Percentiles rank a stretch among this genome's conserved stretches.
phyloP scores from a whole-genome alignment of 306 rosid species.

The Carpinus viminea region DNA sequence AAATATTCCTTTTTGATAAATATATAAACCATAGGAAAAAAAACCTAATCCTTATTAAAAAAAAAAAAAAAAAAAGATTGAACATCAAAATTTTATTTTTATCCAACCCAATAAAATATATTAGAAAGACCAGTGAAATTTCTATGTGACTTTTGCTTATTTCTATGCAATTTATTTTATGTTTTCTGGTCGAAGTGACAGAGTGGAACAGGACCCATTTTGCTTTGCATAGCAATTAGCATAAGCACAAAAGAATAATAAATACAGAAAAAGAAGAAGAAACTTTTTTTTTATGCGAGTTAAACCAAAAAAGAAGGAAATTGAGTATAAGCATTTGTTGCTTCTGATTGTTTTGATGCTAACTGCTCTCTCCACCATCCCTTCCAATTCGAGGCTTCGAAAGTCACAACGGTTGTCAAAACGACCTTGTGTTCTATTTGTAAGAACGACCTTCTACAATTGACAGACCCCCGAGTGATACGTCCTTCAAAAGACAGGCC shows the following conservation, averaged over 20 bases:
- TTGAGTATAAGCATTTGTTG: conserved; percentile 14
- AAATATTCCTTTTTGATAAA: too few relatives aligned
- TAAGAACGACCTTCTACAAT: conserved; percentile 9
- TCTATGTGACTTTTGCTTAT: background rate
- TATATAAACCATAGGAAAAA: too few relatives aligned
- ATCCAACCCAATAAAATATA: background rate
- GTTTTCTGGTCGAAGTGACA: conserved; percentile 7
- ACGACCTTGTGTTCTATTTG: conserved; percentile 3
- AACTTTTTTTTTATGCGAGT: background rate
- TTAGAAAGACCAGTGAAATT: background rate
- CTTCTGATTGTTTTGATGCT: conserved; percentile 3
- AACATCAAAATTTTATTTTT: too few relatives aligned
- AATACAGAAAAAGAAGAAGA: background rate
- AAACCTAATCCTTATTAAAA: too few relatives aligned
- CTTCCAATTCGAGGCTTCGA: background rate
- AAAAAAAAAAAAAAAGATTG: too few relatives aligned
- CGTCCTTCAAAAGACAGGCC: background rate
- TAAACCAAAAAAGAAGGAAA: background rate
- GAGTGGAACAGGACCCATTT: conserved; percentile 17
- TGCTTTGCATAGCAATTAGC: conserved; percentile 31
- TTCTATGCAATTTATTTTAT: background rate
- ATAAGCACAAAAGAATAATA: conserved; percentile 32
- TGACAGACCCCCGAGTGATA: conserved; percentile 6
- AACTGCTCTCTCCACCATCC: conserved; percentile 18
- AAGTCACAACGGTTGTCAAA: background rate